These are phyloP conservation scores for Penicillium expansum DNA, from an alignment of 2,329 filamentous ascomycete species.

Conservation along the genomic window DNA sequence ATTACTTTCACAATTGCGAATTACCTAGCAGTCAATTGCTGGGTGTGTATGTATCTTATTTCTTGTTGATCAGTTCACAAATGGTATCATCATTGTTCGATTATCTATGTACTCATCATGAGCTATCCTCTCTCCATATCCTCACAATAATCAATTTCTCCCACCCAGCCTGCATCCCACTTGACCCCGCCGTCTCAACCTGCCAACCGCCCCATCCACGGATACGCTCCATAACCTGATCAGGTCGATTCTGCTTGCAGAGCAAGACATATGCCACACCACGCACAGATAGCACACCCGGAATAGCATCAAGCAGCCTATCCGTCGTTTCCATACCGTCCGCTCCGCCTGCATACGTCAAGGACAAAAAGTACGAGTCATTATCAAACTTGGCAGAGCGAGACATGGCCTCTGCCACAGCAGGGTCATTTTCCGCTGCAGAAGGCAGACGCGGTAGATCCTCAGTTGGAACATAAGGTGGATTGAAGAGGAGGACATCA, in stretches of 20 bases:
- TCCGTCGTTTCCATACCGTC: conserved; percentile 96
- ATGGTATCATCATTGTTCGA: conserved; percentile 1
- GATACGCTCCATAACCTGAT: conserved; percentile 65
- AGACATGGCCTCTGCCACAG: conserved; percentile 28
- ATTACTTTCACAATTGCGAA: background rate
- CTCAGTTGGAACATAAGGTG: conserved; percentile 89
- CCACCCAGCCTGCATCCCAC: conserved; percentile 87
- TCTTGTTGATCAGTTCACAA: background rate
- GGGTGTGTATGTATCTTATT: background rate
- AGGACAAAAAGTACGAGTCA: conserved; percentile 76
- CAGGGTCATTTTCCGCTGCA: conserved; percentile 19
- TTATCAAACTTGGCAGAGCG: conserved; percentile 60
- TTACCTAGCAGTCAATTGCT: background rate
- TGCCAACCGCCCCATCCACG: conserved; percentile 63
- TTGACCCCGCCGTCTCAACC: conserved; percentile 73
- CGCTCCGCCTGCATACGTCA: conserved; percentile 83
- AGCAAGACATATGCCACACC: conserved; percentile 88
- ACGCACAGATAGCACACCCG: conserved; percentile 58
- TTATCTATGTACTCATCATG: background rate
- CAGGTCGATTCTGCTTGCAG: conserved; percentile 85
- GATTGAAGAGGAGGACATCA: conserved; percentile 93
- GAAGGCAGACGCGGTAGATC: conserved; percentile 60
- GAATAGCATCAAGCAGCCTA: conserved; percentile 68
- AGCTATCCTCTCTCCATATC: conserved; percentile 62
- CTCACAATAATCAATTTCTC: conserved; percentile 88